Evolutionary conservation across 1,284 basidiomycete species (phyloP), one percentile per base, ranked within the genome.

Genomic region (Psilocybe mexicana): DNA sequence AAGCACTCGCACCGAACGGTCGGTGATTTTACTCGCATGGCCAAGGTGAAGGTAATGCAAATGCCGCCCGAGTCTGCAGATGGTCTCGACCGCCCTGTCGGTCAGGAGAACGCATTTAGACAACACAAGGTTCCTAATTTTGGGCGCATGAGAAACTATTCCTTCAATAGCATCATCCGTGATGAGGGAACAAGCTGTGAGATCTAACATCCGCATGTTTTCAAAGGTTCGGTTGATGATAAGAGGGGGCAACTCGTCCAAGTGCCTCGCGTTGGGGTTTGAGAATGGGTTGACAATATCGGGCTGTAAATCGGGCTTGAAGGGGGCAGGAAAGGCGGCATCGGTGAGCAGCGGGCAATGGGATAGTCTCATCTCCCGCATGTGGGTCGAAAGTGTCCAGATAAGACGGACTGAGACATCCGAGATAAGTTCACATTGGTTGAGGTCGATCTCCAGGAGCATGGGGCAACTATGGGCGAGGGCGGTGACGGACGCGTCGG

Each of bases 11-110:
- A 99, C 90, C 6, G 92, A 94, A 26, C 84, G 83, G 71, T 99
- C 97, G 2, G 96, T 97, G 63, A 99, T 94, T 65, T 87, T 88
- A 62, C 73, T 75, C 4, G 94, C 90, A 76, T 99, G 97, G 0
- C 96, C 97, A 11, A 99, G 81, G 72, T 99, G 97, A 42, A 99
- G 81, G 71, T 97, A 95, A 74, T 99, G 97, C 36, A 99, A 72
- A 69, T 96, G 88, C 70, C 93, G 92, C 26, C 96, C 96, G 14
- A 99, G 80, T 67, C 81, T 82, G 69, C 92, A 91, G 43, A 99
- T 94, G 61, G 85, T 90, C 68, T 93, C 89, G 28, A 98, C 84
- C 2, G 91, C 84, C 54, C 82, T 84, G 73, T 99, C 95, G 7
- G 96, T 97, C 67, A 99, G 78, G 44, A 85, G 76, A 2, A 79